Evolutionary conservation across 2,329 filamentous ascomycete genomes (phyloP), one percentile per base, ranked within the genome.

Genomic region (Trichoderma lentiforme): DNA sequence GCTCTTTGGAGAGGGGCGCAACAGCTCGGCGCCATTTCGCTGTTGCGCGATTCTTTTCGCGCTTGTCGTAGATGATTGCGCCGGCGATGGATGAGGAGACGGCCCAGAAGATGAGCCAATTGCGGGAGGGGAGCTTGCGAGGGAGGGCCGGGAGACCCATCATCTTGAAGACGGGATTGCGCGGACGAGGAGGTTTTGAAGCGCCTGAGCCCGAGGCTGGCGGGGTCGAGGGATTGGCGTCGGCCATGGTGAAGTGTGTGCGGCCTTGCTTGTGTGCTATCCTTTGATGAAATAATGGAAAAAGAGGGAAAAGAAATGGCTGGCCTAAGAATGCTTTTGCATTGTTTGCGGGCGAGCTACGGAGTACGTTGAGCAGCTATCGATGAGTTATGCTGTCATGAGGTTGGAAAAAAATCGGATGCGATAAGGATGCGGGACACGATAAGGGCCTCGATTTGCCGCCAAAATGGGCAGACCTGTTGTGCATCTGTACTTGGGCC

Each of bases 61-160:
- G 91, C 79, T 93, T 93, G 83, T 99, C 96, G 85, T 99, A 98
- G 79, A 96, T 88, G 71, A 98, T 87, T 67, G 94, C 92, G 18
- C 89, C 90, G 6, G 93, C 90, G 79, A 97, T 92, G 61, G 93
- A 89, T 68, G 91, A 91, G 12, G 92, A 91, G 70, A 98, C 81
- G 61, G 92, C 86, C 82, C 95, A 90, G 84, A 99, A 99, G 78
- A 99, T 98, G 83, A 96, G 90, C 96, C 96, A 99, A 81, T 98
- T 98, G 73, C 96, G 92, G 21, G 95, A 98, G 8, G 96, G 96
- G 21, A 99, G 89, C 82, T 90, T 94, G 76, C 91, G 88, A 73
- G 93, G 92, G 73, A 98, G 89, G 76, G 91, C 92, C 65, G 95
- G 95, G 72, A 99, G 85, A 71, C 95, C 95, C 84, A 96, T 90